Conservation (phyloP, 768 basidiomycete genomes). For the Leccinum barrowsii region DNA sequence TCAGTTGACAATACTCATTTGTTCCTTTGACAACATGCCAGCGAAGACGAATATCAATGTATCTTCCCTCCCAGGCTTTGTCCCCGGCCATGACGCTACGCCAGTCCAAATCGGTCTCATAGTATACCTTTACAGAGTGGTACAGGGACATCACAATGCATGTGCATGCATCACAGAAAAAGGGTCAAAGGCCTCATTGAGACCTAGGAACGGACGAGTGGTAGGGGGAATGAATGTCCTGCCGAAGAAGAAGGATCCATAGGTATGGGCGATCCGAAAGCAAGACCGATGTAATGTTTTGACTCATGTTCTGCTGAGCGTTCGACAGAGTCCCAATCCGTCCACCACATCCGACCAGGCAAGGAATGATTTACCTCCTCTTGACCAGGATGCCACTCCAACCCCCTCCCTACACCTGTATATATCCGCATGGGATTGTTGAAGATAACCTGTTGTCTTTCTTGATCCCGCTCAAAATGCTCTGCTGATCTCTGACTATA, state of each 20-base stretch:
- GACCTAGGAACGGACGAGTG: slow-evolving; percentile 29
- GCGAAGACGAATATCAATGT: not conserved
- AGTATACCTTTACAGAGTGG: slow-evolving; percentile 6
- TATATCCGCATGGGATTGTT: too few relatives aligned
- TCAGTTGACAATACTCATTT: slow-evolving; percentile 34
- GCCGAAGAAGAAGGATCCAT: slow-evolving; percentile 20
- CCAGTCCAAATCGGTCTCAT: slow-evolving; percentile 21
- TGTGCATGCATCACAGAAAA: slow-evolving; percentile 28
- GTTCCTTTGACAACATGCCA: slow-evolving; percentile 11
- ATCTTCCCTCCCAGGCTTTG: slow-evolving; percentile 1
- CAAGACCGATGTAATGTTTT: slow-evolving; percentile 1
- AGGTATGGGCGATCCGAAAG: not conserved
- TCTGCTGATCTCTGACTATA: not conserved
- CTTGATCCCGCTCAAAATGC: not conserved
- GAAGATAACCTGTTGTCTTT: not conserved
- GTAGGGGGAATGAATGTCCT: slow-evolving; percentile 28
- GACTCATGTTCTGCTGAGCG: not conserved
- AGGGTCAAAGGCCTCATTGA: slow-evolving; percentile 25
- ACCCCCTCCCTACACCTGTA: too few relatives aligned
- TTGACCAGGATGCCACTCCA: too few relatives aligned
- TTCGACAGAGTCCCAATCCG: not conserved
- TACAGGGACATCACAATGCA: slow-evolving; percentile 22
- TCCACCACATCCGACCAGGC: too few relatives aligned
- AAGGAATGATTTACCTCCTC: too few relatives aligned
- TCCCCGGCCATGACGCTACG: slow-evolving; percentile 17